phyloP scores from a whole-genome alignment of 148 eudicot genomes.

The Vaccinium corymbosum region DNA sequence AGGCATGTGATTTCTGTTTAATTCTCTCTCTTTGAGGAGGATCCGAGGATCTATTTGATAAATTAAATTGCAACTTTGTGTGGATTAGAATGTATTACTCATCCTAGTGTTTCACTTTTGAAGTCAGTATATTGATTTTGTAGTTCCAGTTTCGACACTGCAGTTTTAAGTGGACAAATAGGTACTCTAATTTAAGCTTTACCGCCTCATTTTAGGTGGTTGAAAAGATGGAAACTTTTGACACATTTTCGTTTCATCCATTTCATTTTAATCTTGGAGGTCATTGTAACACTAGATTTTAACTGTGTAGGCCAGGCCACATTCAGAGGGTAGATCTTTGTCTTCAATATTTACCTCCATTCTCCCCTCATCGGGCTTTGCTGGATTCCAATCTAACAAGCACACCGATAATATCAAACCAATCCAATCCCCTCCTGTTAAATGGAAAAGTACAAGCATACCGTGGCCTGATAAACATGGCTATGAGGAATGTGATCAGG shows the following conservation, averaged over 20 bases:
- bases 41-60: not conserved
- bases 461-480: conserved; percentile 39
- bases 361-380: conserved; percentile 44
- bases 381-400: conserved; percentile 25
- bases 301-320: conserved; percentile 56
- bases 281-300: conserved; percentile 30
- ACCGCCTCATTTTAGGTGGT: not conserved
- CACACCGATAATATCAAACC: conserved; percentile 36
- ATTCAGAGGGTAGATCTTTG: conserved; percentile 39
- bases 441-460: conserved; percentile 49
- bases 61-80: not conserved
- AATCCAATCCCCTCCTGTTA: conserved; percentile 46
- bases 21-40: not conserved
- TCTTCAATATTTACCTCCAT: conserved; percentile 59
- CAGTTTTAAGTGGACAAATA: not conserved
- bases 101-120: not conserved
- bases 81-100: not conserved
- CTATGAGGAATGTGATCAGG: conserved; percentile 28
- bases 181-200: conserved; percentile 2
- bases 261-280: not conserved
- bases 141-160: not conserved
- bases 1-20: not conserved
- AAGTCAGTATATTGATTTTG: not conserved
- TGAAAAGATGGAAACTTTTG: not conserved
- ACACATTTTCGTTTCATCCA: not conserved